Conservation (phyloP, 805 yeast genomes). For the Teunomyces panamensis region DNA sequence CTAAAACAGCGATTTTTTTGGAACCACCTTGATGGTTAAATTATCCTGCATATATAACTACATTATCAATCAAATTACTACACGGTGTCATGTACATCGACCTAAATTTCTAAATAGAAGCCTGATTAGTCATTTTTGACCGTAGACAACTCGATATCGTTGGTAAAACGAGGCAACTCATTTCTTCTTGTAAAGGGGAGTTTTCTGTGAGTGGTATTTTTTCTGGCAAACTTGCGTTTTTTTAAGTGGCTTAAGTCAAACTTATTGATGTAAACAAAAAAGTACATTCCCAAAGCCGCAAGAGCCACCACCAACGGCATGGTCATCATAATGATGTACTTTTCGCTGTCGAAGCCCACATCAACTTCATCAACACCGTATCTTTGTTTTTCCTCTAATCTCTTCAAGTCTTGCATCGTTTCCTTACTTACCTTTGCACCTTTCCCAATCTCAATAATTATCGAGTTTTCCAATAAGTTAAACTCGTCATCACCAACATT, state of each 20-base stretch:
- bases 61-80: not conserved
- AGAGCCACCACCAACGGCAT: conserved; percentile 66
- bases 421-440: conserved; percentile 55
- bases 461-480: conserved; percentile 41
- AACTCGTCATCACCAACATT: conserved; percentile 64
- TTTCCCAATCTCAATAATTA: conserved; percentile 46
- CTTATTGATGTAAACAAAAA: conserved; percentile 56
- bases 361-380: conserved; percentile 33
- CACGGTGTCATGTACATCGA: not conserved
- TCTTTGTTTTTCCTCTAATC: conserved; percentile 30
- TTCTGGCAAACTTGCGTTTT: conserved; percentile 26
- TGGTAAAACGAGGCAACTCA: conserved; percentile 33
- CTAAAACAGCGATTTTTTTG: too few relatives aligned
- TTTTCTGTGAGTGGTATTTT: conserved; percentile 26
- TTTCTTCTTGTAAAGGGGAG: conserved; percentile 25
- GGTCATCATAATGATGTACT: conserved; percentile 61
- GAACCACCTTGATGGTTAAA: not conserved
- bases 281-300: conserved; percentile 60
- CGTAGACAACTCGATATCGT: conserved; percentile 15
- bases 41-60: not conserved
- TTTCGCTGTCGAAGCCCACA: conserved; percentile 51
- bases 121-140: conserved; percentile 11
- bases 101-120: not conserved
- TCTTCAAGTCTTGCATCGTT: conserved; percentile 41
- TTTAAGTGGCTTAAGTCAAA: conserved; percentile 42